Percentiles rank a stretch among this genome's conserved stretches.
These are phyloP conservation scores for Niebla homalea DNA, from an alignment of 495 filamentous ascomycete genomes.

Conservation along the genomic window DNA sequence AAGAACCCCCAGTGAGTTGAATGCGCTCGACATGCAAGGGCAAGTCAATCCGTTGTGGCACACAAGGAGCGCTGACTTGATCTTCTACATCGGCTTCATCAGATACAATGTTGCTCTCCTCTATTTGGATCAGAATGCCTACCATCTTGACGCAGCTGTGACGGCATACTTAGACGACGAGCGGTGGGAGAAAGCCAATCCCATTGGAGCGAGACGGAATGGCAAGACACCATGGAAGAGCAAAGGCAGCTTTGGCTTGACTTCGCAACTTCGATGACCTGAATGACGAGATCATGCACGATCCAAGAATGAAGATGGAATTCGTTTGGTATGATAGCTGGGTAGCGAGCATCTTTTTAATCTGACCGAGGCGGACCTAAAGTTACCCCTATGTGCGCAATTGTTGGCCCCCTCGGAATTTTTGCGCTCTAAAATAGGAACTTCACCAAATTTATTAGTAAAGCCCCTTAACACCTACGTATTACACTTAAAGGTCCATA, in stretches of 20 bases:
- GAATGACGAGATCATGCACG: too few relatives aligned
- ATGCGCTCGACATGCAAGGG: background rate
- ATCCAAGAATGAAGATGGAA: too few relatives aligned
- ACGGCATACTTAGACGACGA: conserved; percentile 52
- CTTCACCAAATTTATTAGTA: too few relatives aligned
- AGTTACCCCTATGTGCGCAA: too few relatives aligned
- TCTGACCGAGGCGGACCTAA: too few relatives aligned
- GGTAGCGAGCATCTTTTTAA: too few relatives aligned
- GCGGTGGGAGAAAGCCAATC: conserved; percentile 56
- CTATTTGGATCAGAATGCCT: conserved; percentile 53
- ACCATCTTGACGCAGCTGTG: conserved; percentile 49
- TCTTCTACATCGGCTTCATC: conserved; percentile 13
- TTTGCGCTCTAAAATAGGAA: too few relatives aligned
- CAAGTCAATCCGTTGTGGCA: background rate
- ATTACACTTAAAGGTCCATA: too few relatives aligned
- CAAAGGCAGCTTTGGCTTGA: conserved; percentile 4
- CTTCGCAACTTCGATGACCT: conserved; percentile 8
- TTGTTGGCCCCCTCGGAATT: too few relatives aligned
- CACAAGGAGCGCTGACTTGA: conserved; percentile 3
- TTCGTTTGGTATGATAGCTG: too few relatives aligned
- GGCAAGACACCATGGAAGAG: conserved; percentile 20
- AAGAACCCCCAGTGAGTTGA: conserved; percentile 50
- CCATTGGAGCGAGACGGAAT: conserved; percentile 32
- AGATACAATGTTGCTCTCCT: conserved; percentile 58
- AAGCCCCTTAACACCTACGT: too few relatives aligned